Conservation (phyloP, 192 early-diverging fungal genomes). For the Coemansia sp. region DNA sequence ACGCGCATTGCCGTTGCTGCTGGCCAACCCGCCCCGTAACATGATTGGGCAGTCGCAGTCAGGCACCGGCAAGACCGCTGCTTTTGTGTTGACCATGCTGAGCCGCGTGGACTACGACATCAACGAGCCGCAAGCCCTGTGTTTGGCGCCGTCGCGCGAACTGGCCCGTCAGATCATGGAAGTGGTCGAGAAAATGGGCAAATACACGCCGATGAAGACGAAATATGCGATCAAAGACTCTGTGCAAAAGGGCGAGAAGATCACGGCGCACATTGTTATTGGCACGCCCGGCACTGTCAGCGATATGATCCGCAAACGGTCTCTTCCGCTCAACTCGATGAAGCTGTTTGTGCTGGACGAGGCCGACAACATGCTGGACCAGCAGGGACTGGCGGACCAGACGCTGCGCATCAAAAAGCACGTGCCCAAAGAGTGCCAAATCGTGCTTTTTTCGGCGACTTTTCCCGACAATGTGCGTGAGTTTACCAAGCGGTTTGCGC, state of each 20-base stretch:
- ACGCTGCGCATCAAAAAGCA: conserved; percentile 76
- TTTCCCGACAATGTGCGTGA: conserved; percentile 74
- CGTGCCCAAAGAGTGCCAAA: conserved; percentile 73
- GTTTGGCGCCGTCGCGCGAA: conserved; percentile 90
- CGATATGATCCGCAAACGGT: conserved; percentile 68
- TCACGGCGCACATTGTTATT: conserved; percentile 81
- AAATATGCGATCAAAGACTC: conserved; percentile 79
- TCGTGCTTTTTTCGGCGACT: conserved; percentile 94
- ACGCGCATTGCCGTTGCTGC: conserved; percentile 83
- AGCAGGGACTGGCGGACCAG: conserved; percentile 82
- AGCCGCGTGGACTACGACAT: conserved; percentile 74
- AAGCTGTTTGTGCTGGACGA: conserved; percentile 94
- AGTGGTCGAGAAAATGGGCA: conserved; percentile 87
- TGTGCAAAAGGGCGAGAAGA: conserved; percentile 55
- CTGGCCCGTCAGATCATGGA: conserved; percentile 93
- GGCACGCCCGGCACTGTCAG: conserved; percentile 92
- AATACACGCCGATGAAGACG: conserved; percentile 76
- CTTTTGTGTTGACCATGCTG: conserved; percentile 91
- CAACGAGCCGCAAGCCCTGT: conserved; percentile 77
- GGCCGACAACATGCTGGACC: conserved; percentile 97
- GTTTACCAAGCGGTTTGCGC: conserved; percentile 82
- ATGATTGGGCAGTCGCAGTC: conserved; percentile 99
- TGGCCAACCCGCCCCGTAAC: conserved; percentile 85
- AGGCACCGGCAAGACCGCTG: conserved; percentile 97
- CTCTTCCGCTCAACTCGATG: conserved; percentile 61